phyloP scores from a whole-genome alignment of 805 yeast genomes.

The Dipodascopsis uninucleata region DNA sequence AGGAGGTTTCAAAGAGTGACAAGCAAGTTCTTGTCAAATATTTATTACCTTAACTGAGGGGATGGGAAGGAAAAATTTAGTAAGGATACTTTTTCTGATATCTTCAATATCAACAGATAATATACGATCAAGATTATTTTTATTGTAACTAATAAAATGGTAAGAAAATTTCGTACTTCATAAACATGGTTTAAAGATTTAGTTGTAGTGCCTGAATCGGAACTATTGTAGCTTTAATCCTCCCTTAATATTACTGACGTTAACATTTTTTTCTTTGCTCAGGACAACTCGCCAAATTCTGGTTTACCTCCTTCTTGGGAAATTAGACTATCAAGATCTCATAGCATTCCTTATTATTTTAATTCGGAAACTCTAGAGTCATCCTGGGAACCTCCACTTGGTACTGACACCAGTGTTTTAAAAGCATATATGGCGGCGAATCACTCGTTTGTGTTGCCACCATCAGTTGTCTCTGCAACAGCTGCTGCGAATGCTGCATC shows the following conservation, averaged over 20 bases:
- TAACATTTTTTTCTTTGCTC: neutral
- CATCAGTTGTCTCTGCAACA: conserved; percentile 32
- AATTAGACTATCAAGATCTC: conserved; percentile 70
- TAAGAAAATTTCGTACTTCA: neutral
- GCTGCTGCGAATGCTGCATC: conserved; percentile 28
- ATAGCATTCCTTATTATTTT: conserved; percentile 78
- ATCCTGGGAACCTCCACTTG: conserved; percentile 88
- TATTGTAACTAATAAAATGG: neutral
- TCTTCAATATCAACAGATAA: neutral
- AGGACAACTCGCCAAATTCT: conserved; percentile 39
- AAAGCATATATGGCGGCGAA: conserved; percentile 50
- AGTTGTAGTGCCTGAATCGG: too few species aligned
- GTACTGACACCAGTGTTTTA: conserved; percentile 62
- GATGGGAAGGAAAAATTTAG: too few species aligned
- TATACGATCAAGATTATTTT: neutral
- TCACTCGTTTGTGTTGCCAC: conserved; percentile 29
- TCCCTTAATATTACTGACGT: neutral
- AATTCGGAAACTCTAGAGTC: conserved; percentile 68
- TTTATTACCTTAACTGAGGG: too few species aligned
- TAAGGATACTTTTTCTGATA: too few species aligned
- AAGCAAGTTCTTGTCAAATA: too few species aligned
- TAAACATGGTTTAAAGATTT: too few species aligned
- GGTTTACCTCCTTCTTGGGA: conserved; percentile 90
- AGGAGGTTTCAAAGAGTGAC: too few species aligned
- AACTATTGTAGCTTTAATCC: neutral